These are phyloP conservation scores for Talaromyces sp. DNA, from an alignment of 2,329 filamentous ascomycete species.

Conservation along the genomic window DNA sequence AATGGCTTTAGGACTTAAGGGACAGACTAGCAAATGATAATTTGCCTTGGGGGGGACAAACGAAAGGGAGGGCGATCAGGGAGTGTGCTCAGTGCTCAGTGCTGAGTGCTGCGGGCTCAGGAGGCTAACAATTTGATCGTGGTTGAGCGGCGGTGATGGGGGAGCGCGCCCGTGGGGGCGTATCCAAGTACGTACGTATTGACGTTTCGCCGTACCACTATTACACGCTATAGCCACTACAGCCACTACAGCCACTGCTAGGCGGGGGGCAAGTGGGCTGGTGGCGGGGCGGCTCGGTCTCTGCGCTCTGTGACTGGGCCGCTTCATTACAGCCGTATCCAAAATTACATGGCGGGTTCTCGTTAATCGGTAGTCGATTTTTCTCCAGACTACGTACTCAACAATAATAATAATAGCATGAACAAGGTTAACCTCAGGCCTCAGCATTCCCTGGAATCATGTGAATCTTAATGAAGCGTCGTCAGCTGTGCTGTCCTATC, in stretches of 20 bases:
- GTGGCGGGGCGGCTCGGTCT: too few relatives aligned
- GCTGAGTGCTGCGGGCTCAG: neutral
- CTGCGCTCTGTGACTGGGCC: neutral
- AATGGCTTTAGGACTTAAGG: neutral
- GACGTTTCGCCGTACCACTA: neutral
- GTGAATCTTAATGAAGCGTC: neutral
- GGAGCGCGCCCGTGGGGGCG: neutral
- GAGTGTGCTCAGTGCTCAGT: too few relatives aligned
- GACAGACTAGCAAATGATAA: neutral
- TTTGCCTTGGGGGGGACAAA: neutral
- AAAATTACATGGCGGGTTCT: too few relatives aligned
- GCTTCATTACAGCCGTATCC: too few relatives aligned
- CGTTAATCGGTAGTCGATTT: too few relatives aligned
- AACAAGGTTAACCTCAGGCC: too few relatives aligned
- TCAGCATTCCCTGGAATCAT: too few relatives aligned
- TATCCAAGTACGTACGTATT: neutral
- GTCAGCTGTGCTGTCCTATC: neutral
- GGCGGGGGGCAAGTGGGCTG: too few relatives aligned
- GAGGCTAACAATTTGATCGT: neutral
- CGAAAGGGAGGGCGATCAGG: neutral
- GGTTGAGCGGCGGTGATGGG: neutral
- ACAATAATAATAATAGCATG: too few relatives aligned
- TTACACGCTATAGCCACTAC: too few relatives aligned
- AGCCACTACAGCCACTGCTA: too few relatives aligned
- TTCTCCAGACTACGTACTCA: too few relatives aligned